Conservation (phyloP, 345 rosid genomes). For the Eucalyptus leucophloia region DNA sequence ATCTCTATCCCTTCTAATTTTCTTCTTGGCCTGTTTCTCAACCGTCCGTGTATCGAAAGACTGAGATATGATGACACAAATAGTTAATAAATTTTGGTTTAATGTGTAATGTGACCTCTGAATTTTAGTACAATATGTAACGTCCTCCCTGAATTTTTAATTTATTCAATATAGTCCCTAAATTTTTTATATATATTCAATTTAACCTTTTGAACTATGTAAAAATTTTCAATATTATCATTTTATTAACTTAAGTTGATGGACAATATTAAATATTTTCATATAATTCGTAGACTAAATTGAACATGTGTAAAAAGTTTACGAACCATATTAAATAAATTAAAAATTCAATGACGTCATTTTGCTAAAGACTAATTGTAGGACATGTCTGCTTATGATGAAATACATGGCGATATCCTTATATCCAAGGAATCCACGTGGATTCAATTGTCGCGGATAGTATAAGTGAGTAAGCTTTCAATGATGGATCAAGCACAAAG, state of each 20-base stretch:
- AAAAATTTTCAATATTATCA: no score
- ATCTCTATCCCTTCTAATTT: not conserved
- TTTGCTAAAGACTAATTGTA: not conserved
- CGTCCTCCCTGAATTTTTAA: rapidly evolving
- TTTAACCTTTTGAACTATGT: not conserved
- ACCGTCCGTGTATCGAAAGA: not conserved
- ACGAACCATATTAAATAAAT: no score
- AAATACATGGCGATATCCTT: not conserved
- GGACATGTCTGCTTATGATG: not conserved
- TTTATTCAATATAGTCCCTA: rapidly evolving
- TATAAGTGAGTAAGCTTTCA: not conserved
- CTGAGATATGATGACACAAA: no score
- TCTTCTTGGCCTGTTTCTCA: not conserved
- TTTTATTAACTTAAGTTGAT: no score
- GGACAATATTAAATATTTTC: no score
- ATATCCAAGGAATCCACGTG: not conserved
- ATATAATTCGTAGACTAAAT: no score
- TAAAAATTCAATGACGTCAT: not conserved
- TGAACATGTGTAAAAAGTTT: no score
- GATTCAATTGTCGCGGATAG: not conserved
- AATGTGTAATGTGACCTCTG: no score
- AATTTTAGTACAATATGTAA: no score
- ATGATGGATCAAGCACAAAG: not conserved
- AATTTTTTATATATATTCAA: no score
- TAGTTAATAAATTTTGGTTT: no score